Evolutionary conservation across 2,329 filamentous ascomycete species (phyloP), one percentile per base, ranked within the genome.

Genomic region (Emergomyces orientalis): DNA sequence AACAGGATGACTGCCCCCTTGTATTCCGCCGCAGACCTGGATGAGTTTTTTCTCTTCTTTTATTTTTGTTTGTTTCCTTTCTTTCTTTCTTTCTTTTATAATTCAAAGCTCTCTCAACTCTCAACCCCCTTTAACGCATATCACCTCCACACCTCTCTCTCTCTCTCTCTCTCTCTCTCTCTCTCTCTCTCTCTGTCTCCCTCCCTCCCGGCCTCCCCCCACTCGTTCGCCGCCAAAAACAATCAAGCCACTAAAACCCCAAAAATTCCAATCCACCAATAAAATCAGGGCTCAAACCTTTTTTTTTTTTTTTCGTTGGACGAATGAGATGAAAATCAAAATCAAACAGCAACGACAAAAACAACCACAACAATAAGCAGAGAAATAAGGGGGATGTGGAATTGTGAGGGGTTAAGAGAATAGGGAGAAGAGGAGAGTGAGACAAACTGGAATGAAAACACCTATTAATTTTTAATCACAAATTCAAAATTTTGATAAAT

Each of bases 41-140:
- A 61, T 54, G 64, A 62, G 62, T 62, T 66, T 62, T 61, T 65
- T 61, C 62, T 59, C 57, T 65, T 52, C 66, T 66, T 58, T 61
- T 51, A 63, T 55, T 59, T 63, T 66, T 17, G 3, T 41, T 17
- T 57, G 41, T n/a, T 9, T 9, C 39, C 13, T 41, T 59, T 56
- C 19, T 60, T 5, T 22, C 22, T 56, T 27, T 19, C 25, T 9
- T 43, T 39, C 41, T 41, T 30, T 37, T 6, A 19, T 37, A 8
- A 37, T 8, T 11, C 34, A 37, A 37, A 37, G 34, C 34, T 37
- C 34, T 37, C 34, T 11, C 34, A 37, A 37, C 34, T 37, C 34
- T 37, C 6, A 37, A 37, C 58, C 5, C 41, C 3, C 3, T 7
- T 32, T 32, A 7, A 3, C 3, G 7, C 32, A n/a, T n/a, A n/a